phyloP scores from a whole-genome alignment of 768 basidiomycete genomes.

The Rhodotorula taiwanensis region DNA sequence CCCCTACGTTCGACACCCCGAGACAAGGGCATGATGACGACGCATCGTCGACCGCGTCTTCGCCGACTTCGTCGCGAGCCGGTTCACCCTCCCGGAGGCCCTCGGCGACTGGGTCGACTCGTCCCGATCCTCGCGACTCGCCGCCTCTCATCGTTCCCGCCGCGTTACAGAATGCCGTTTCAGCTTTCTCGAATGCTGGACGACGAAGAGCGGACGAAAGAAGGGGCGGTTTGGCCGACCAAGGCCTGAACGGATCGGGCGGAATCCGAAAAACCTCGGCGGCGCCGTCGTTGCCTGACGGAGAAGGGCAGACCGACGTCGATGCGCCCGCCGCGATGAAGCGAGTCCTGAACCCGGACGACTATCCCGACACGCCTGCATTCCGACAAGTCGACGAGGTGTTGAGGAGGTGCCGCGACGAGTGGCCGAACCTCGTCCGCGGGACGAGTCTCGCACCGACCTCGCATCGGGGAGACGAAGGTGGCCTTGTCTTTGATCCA shows the following conservation, averaged over 20 bases:
- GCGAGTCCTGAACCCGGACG: slow-evolving; percentile 22
- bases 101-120: too few species aligned
- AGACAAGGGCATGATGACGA: not conserved
- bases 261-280: not conserved
- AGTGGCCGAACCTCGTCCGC: slow-evolving; percentile 36
- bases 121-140: too few species aligned
- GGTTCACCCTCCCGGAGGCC: too few species aligned
- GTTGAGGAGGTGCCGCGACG: slow-evolving; percentile 19
- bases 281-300: not conserved
- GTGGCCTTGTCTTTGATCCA: slow-evolving; percentile 66
- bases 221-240: slow-evolving; percentile 29
- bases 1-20: not conserved
- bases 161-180: slow-evolving; percentile 23
- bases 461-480: not conserved
- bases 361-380: slow-evolving; percentile 39
- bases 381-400: slow-evolving; percentile 40
- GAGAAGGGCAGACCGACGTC: not conserved
- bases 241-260: slow-evolving; percentile 22
- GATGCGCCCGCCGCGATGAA: not conserved
- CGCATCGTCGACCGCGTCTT: too few species aligned
- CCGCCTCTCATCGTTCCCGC: slow-evolving; percentile 16
- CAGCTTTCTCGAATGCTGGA: slow-evolving; percentile 29
- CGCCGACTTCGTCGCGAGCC: too few species aligned
- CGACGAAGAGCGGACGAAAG: slow-evolving; percentile 22
- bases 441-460: slow-evolving; percentile 19